Evolutionary conservation across 2,329 filamentous ascomycete genomes (phyloP).

Genomic region (Colletotrichum musae): DNA sequence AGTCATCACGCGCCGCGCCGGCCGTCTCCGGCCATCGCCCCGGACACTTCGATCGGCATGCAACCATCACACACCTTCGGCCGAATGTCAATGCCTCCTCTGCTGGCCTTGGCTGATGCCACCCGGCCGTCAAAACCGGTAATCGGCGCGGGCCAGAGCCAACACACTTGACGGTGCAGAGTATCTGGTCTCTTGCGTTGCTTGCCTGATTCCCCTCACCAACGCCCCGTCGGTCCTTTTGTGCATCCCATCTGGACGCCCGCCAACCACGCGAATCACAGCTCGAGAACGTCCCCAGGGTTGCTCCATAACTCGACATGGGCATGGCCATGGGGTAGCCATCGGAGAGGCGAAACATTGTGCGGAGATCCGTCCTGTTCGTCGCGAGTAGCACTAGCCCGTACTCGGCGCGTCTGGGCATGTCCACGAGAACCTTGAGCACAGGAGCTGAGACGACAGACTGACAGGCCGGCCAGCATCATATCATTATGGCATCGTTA

Average conservation of each 20-base stretch:
- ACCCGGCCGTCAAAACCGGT: conserved; percentile 12
- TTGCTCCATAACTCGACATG: neutral
- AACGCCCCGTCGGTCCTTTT: conserved; percentile 8
- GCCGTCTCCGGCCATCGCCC: conserved; percentile 18
- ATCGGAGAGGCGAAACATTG: conserved; percentile 13
- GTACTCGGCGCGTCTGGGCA: neutral
- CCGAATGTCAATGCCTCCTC: neutral
- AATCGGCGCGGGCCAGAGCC: conserved; percentile 10
- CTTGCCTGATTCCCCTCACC: conserved; percentile 2
- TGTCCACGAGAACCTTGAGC: neutral
- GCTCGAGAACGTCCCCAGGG: neutral
- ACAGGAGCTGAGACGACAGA: neutral
- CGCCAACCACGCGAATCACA: conserved; percentile 19
- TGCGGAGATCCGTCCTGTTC: conserved; percentile 32
- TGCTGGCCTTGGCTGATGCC: conserved; percentile 34
- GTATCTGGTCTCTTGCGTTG: neutral
- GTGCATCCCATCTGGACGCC: conserved; percentile 13
- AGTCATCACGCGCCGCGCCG: neutral
- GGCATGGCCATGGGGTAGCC: conserved; percentile 20
- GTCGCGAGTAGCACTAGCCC: conserved; percentile 13
- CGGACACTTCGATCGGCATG: conserved; percentile 21
- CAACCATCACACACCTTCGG: conserved; percentile 16
- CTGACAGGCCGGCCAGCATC: conserved; percentile 3
- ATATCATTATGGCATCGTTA: neutral
- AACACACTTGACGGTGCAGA: neutral